Base-by-base conservation (phyloP, 305 asterid species). In the Caryopteris hybrid region DNA sequence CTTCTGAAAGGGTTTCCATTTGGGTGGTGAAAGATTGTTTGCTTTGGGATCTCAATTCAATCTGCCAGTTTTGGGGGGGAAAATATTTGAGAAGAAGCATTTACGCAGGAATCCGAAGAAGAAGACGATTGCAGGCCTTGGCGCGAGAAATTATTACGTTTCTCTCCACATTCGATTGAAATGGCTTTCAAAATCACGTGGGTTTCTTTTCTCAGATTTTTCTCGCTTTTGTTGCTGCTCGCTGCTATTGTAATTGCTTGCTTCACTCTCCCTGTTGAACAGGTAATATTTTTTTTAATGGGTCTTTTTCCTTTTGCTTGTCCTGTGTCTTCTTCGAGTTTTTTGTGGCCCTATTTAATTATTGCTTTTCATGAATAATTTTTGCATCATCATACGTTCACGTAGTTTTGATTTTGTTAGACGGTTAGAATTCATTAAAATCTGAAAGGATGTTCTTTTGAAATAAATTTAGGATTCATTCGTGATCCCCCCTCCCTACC, bases 191-290 rank as follows among this genome's bases (percentile, higher is more conserved):
- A 67, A 60, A 54, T 88, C 58, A 76, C 66, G 63, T 85, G 92
- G 92, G 70, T 73, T 66, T 82, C 89, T 12, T 46, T 81, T 54
- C 61, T 83, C 67, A 88, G 76, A 79, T 38, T 79, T 12, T 72
- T 83, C 33, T 71, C 83, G 81, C 84, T 86, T 65, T 51, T 82
- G 48, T 74, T 81, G 62, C 92, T 92, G 18, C 46, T 85, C 52
- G 84, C 81, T 18, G 94, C 87, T 51, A 81, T 88, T 80, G 80
- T 70, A 71, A 74, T 85, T 41, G 97, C 94, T 74, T 92, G 89
- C 80, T 81, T 83, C 83, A 92, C 95, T 68, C 96, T 92, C 46
- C 98, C 98, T 6, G 68, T 88, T 66, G 96, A 92, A 77, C 82
- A 90, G 95, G 97, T 92, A 14, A 1, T 27, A 0, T 66, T 25